Evolutionary conservation across 805 yeast species (phyloP), one percentile per base, ranked within the genome.

Genomic region (Saccharomycopsis synnaedendra): DNA sequence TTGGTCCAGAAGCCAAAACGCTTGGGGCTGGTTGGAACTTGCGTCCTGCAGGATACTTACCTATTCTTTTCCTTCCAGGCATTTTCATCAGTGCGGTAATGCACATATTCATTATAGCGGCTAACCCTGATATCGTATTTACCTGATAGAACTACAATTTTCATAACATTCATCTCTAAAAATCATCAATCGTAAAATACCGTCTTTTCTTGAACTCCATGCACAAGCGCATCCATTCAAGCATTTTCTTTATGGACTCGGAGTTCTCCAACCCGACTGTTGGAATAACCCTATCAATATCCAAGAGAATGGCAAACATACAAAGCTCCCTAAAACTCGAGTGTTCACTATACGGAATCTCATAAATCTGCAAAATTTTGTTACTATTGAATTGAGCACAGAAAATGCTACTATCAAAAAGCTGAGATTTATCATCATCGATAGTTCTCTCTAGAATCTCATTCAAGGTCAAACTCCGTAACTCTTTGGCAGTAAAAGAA

Each of bases 261-360:
- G 53, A 47, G 39, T 60, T 60, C 7, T 64, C 57, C 5, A 62
- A 55, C 48, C 76, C 77, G 4, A 90, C 98, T 0, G 98, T 93
- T 0, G 97, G 93, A 5, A 88, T 76, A 9, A 86, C 73, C 39
- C 69, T 57, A 0, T 64, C 63, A 54, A 77, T 72, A 5, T 71
- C 61, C 39, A 86, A 55, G 28, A 71, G 63, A 2, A 73, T 65
- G 28, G 82, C 74, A 58, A 90, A 85, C 47, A 72, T 70, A 8
- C 81, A 70, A 37, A 93, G 68, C 57, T 93, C 98, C 37, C 83
- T 67, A 57, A 80, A 90, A 49, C 95, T 85, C 7, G 96, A 86
- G 64, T 93, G 98, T 59, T 93, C 98, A 58, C 94, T 82, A 58
- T 93, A 93, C 0, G 98, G 97, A 1, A 89, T 75, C 7, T 73